Conservation (phyloP, 768 basidiomycete genomes). For the Panus rudis region DNA sequence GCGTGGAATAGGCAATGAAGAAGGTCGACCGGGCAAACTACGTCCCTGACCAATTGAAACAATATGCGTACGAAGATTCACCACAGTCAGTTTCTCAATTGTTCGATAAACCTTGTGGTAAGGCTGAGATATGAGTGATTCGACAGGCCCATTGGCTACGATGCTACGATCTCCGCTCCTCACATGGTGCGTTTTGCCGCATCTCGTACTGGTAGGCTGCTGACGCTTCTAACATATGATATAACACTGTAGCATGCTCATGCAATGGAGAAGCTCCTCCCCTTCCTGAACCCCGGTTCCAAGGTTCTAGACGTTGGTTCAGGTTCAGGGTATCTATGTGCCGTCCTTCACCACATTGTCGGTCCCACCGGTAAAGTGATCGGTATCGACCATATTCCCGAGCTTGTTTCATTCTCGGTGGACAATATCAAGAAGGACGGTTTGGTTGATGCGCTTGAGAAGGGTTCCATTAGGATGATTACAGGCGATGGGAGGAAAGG, state of each 20-base stretch:
- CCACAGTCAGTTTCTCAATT: constrained; percentile 31
- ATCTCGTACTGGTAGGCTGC: not conserved
- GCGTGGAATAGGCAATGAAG: constrained; percentile 41
- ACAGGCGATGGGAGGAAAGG: constrained; percentile 80
- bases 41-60: constrained; percentile 25
- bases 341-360: constrained; percentile 74
- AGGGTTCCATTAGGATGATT: constrained; percentile 53
- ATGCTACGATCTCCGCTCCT: constrained; percentile 92
- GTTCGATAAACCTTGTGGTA: not conserved
- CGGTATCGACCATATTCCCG: constrained; percentile 87
- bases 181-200: constrained; percentile 67
- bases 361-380: constrained; percentile 54
- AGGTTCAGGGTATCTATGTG: constrained; percentile 82
- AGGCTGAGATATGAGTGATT: not conserved
- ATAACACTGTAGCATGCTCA: constrained; percentile 64
- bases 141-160: constrained; percentile 58
- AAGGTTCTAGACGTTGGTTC: constrained; percentile 86
- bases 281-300: constrained; percentile 61
- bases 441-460: constrained; percentile 44
- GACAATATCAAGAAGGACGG: constrained; percentile 65
- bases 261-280: constrained; percentile 71
- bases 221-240: not conserved
- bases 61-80: constrained; percentile 41
- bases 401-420: constrained; percentile 65
- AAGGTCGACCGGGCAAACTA: constrained; percentile 43